These are phyloP conservation scores for Ascochyta viciae-villosae DNA, from an alignment of 2,329 filamentous ascomycete genomes.

Conservation along the genomic window DNA sequence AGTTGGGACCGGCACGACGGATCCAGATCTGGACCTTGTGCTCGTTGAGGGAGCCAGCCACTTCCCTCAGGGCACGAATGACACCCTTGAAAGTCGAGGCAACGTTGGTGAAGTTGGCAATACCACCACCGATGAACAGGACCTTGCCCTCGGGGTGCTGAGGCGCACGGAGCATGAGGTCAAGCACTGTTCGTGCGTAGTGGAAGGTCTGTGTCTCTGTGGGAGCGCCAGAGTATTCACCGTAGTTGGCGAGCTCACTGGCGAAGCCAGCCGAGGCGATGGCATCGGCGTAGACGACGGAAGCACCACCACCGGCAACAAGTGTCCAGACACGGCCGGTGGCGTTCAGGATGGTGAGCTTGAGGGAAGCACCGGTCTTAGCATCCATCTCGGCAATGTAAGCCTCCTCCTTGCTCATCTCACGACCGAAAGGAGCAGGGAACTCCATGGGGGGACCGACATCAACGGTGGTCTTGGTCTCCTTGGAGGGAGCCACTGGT, in stretches of 20 bases:
- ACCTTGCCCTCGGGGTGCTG: constrained; percentile 90
- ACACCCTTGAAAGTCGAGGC: constrained; percentile 99
- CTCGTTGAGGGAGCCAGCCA: constrained; percentile 83
- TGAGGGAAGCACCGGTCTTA: constrained; percentile 98
- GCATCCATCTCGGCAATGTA: constrained; percentile 99
- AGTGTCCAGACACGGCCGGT: constrained; percentile 96
- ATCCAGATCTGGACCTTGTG: constrained; percentile 99
- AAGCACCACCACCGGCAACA: constrained; percentile 98
- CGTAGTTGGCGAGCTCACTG: constrained; percentile 97
- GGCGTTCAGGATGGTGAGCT: constrained; percentile 94
- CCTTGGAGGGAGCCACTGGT: constrained; percentile 65
- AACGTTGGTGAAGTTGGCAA: constrained; percentile 99
- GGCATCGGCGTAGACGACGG: constrained; percentile 97
- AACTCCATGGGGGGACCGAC: constrained; percentile 98
- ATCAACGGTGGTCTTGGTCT: constrained; percentile 88
- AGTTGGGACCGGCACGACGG: constrained; percentile 89
- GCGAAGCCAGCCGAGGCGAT: constrained; percentile 97
- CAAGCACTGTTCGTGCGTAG: constrained; percentile 95
- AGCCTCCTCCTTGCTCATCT: constrained; percentile 97
- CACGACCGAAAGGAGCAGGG: constrained; percentile 97
- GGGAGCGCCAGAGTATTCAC: constrained; percentile 98
- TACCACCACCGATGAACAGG: constrained; percentile 98
- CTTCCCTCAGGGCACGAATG: constrained; percentile 93
- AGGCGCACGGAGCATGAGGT: constrained; percentile 95
- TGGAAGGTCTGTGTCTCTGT: constrained; percentile 99